Conservation (phyloP, 176 grass and related monocot species). For the Eragrostis curvula region DNA sequence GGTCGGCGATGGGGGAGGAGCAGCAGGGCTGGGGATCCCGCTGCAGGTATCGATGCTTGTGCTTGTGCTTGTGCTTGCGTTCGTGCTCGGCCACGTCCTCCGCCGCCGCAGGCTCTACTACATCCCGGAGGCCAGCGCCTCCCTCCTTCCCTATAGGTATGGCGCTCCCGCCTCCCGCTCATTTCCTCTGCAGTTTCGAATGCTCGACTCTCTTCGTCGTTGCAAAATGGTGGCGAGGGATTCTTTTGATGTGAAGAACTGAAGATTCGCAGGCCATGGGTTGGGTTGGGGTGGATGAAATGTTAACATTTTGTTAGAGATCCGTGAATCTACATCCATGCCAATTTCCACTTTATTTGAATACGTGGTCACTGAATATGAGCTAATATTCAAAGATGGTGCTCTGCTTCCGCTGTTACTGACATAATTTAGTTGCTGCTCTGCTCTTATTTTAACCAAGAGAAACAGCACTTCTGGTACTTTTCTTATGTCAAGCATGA, state of each 20-base stretch:
- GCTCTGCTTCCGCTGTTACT: no score
- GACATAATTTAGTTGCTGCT: no score
- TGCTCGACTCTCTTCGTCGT: not conserved
- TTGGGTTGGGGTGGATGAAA: not conserved
- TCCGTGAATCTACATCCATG: not conserved
- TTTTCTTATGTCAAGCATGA: not conserved
- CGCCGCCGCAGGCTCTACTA: slow-evolving; percentile 77
- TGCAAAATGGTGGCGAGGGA: not conserved
- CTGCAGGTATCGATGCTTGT: slow-evolving; percentile 87
- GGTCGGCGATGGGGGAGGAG: no score
- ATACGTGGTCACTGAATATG: not conserved
- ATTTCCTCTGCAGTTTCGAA: not conserved
- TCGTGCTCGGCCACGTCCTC: slow-evolving; percentile 72
- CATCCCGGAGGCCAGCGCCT: slow-evolving; percentile 80
- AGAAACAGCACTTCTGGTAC: no score
- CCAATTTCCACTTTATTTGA: not conserved
- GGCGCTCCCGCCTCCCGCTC: not conserved
- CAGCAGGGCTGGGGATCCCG: slow-evolving; percentile 75
- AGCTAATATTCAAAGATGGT: not conserved
- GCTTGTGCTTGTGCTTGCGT: slow-evolving; percentile 71
- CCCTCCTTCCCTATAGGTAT: slow-evolving; percentile 63
- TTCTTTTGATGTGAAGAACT: not conserved
- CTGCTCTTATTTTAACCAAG: no score
- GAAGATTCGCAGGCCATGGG: no score
- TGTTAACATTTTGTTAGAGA: not conserved